Conservation (phyloP, 2,329 filamentous ascomycete genomes). For the Ciborinia camelliae region DNA sequence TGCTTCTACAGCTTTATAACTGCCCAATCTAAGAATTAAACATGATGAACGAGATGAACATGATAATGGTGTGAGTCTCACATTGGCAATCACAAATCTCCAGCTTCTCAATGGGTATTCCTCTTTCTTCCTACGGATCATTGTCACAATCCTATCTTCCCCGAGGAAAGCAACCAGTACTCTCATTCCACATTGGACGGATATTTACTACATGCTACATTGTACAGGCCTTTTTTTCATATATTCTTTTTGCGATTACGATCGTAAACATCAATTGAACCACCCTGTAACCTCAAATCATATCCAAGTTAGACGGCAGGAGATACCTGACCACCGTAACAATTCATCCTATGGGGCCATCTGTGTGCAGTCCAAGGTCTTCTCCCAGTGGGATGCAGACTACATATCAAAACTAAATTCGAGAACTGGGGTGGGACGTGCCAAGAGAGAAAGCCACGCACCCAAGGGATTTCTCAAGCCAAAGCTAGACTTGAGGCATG, state of each 20-base stretch:
- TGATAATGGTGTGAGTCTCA: background rate
- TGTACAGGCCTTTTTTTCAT: background rate
- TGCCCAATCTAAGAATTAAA: no score
- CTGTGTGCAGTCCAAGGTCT: background rate
- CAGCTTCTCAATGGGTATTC: background rate
- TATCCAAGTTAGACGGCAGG: background rate
- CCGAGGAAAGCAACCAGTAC: background rate
- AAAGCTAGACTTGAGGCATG: background rate
- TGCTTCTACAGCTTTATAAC: background rate
- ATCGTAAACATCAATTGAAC: background rate
- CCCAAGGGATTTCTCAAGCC: background rate
- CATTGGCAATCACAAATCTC: background rate
- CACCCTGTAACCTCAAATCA: background rate
- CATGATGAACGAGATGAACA: no score
- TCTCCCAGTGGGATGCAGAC: background rate
- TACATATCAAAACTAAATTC: fast-evolving
- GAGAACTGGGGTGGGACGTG: background rate
- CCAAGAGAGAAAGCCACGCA: background rate
- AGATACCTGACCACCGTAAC: background rate
- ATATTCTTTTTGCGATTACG: background rate
- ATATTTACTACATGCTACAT: background rate
- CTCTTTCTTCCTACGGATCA: background rate
- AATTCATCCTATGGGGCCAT: background rate
- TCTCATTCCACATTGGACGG: background rate
- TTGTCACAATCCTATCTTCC: background rate